These are phyloP conservation scores for Adansonia rubrostipa DNA, from an alignment of 441 rosid genomes.

Conservation along the genomic window DNA sequence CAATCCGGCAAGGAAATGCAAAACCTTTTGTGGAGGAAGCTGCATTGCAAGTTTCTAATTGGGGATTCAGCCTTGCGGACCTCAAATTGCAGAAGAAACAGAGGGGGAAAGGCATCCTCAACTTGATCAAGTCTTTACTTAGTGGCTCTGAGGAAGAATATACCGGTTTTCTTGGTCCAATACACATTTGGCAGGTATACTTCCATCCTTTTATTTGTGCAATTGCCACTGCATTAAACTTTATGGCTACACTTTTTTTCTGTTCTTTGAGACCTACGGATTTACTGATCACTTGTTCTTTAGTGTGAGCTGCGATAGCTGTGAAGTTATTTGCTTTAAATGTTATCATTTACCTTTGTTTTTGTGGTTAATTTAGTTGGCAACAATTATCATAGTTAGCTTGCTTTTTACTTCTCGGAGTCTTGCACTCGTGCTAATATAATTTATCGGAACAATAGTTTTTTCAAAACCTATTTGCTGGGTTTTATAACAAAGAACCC, in stretches of 20 bases:
- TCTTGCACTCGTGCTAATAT: background rate
- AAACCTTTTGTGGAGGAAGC: conserved; percentile 73
- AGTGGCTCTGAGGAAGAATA: conserved; percentile 49
- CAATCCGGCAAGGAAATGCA: conserved; percentile 60
- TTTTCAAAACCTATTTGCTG: background rate
- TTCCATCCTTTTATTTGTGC: conserved; percentile 5
- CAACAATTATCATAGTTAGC: background rate
- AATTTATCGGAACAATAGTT: background rate
- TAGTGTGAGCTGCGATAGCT: conserved; percentile 9
- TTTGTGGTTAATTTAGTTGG: background rate
- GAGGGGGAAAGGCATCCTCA: conserved; percentile 47
- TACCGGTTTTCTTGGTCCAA: conserved; percentile 69
- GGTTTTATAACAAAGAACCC: background rate
- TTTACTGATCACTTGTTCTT: background rate
- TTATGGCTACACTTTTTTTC: too few species aligned
- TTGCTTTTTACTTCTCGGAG: background rate
- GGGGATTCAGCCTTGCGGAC: conserved; percentile 73
- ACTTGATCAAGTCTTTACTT: conserved; percentile 51
- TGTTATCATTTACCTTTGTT: background rate
- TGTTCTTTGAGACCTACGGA: background rate
- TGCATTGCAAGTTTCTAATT: conserved; percentile 61
- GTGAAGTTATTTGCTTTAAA: background rate
- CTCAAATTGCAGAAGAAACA: conserved; percentile 55
- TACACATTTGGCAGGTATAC: conserved; percentile 81
- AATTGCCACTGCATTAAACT: conserved; percentile 1